Evolutionary conservation across 78 protist species (phyloP), one percentile per base, ranked within the genome.

Genomic region (slime mould (Dictyostelium discoideum)): DNA sequence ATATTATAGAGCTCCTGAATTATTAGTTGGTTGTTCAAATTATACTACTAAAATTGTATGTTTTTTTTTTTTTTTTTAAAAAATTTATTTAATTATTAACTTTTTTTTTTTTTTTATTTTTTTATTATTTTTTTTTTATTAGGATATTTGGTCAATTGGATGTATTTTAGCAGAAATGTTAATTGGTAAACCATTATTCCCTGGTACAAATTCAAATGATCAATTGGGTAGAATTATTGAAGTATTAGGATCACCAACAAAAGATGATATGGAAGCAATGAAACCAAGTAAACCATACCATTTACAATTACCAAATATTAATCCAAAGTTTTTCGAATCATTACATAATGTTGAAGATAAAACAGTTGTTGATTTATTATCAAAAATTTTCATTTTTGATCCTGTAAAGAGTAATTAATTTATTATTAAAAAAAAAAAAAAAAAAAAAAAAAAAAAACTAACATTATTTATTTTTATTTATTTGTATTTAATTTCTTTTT

Each of bases 1-100:
- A 26, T 99, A 99, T 97, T 99, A 99, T 93, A 96, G 99, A 44
- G 99, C 99, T 5, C 99, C 99, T 0, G 99, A 99, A 95, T 98
- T 99, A 69, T 97, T 99, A 46, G 98, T 99, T 73, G 99, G 99
- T 29, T 98, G 99, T 40, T 93, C 99, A 20, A 96, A 98, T 81
- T 99, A 99, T 98, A 90, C 99, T 0, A 85, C 98, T 0, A 90
- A 90, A 54, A 90, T 90, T 90, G 93, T 87, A 87, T n/a, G 77
- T 86, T 29, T 10, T 72, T 29, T 26, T 29, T 72, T 72, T 72
- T 26, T 10, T 32, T 48, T 20, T 73, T n/a, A n/a, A n/a, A n/a
- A 50, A 46, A 16, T 39, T 50, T 42, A 54, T 29, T 0, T 10
- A 24, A 7, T 72, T 39, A 9, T 37, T 20, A 1, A 46, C 2